Evolutionary conservation across 306 rosid species (phyloP).

Genomic region (Fragaria iinumae): DNA sequence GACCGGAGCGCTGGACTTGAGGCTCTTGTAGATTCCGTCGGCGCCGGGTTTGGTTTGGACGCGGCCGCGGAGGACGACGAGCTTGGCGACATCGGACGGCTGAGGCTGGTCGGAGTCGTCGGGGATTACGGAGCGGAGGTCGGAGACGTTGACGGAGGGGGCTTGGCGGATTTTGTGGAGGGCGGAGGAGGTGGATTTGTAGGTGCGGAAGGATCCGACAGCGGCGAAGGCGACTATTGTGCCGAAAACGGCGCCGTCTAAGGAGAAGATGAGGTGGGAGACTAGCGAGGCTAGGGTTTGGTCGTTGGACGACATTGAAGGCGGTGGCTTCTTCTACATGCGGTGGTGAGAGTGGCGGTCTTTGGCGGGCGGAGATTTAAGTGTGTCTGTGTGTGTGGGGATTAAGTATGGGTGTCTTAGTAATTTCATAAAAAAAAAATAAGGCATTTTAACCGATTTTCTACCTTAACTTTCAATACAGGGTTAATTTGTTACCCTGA

Average conservation of each 20-base stretch:
- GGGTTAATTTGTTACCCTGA: rapidly evolving
- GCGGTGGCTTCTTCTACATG: background rate
- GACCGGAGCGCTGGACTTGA: slow-evolving; percentile 45
- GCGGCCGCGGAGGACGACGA: slow-evolving; percentile 69
- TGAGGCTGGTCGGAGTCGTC: slow-evolving; percentile 25
- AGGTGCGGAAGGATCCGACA: slow-evolving; percentile 53
- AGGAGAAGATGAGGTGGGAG: slow-evolving; percentile 61
- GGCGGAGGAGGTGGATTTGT: slow-evolving; percentile 46
- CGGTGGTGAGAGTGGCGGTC: background rate
- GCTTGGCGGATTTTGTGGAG: slow-evolving; percentile 55
- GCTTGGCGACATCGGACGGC: slow-evolving; percentile 28
- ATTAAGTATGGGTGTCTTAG: too few species aligned
- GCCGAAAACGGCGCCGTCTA: slow-evolving; percentile 87
- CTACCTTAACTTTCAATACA: too few species aligned
- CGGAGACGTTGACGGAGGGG: slow-evolving; percentile 63
- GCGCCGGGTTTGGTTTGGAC: slow-evolving; percentile 67
- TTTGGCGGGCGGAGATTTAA: background rate
- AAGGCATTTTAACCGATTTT: too few species aligned
- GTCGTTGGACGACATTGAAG: slow-evolving; percentile 66
- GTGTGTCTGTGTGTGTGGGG: background rate
- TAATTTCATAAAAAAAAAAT: too few species aligned
- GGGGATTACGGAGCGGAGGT: slow-evolving; percentile 66
- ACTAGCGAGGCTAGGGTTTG: slow-evolving; percentile 67
- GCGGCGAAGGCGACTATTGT: slow-evolving; percentile 64
- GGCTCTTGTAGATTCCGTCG: slow-evolving; percentile 51